phyloP scores from a whole-genome alignment of 73 alveolate genomes.

The Effrenium voratum region DNA sequence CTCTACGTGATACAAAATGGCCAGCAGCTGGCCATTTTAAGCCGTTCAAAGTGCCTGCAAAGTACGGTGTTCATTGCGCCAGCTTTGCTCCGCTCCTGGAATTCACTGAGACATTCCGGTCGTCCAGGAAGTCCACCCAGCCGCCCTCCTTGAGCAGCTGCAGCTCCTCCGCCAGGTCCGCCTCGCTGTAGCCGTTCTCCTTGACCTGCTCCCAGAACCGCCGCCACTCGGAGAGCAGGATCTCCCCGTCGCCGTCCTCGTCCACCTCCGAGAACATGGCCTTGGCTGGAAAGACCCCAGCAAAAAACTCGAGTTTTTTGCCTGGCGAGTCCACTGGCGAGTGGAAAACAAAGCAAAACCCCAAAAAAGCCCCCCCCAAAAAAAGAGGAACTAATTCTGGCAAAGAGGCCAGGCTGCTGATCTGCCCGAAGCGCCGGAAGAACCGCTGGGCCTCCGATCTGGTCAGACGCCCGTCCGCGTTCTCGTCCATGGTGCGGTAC shows the following conservation, averaged over 20 bases:
- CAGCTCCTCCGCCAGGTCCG: constrained; percentile 63
- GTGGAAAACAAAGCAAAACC: not conserved
- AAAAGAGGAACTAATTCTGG: too few species aligned
- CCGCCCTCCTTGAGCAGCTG: constrained; percentile 77
- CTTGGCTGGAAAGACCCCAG: not conserved
- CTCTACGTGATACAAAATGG: too few species aligned
- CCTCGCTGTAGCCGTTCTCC: constrained; percentile 80
- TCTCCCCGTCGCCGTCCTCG: constrained; percentile 80
- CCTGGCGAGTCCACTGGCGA: not conserved
- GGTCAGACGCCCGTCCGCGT: constrained; percentile 77
- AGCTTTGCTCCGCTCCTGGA: constrained; percentile 50
- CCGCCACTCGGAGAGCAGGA: constrained; percentile 88
- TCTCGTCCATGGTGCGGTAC: constrained; percentile 72
- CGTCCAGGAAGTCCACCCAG: constrained; percentile 87
- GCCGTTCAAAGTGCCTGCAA: too few species aligned
- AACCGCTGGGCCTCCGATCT: constrained; percentile 77
- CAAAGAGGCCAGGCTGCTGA: too few species aligned
- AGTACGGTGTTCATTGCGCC: too few species aligned
- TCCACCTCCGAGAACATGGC: constrained; percentile 89
- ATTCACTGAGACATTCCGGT: constrained; percentile 53
- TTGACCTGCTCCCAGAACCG: constrained; percentile 72
- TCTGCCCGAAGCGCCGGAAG: constrained; percentile 76
- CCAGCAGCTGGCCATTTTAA: too few species aligned
- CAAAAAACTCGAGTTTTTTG: too few species aligned
- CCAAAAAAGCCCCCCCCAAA: not conserved